phyloP scores from a whole-genome alignment of 1,139 yeast species.

The Hemisphaericaspora lyxosophila region DNA sequence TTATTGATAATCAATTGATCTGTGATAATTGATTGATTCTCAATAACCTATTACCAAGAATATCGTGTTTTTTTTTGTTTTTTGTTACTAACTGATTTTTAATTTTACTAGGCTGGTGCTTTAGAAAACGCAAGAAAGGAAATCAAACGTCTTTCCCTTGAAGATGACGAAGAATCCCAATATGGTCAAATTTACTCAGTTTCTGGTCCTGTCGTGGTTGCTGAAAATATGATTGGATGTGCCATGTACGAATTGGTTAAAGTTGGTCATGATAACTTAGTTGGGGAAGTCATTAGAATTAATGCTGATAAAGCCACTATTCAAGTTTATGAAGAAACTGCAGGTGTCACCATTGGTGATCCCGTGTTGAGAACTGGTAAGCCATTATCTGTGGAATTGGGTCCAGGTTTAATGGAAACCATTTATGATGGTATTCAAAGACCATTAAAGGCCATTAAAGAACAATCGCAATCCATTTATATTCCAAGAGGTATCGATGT shows the following conservation, averaged over 20 bases:
- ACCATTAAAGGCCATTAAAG: conserved; percentile 90
- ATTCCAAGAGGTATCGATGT: conserved; percentile 99
- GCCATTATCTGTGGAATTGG: conserved; percentile 95
- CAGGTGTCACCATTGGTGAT: conserved; percentile 98
- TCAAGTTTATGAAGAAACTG: conserved; percentile 98
- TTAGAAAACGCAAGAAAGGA: conserved; percentile 96
- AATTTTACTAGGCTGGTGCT: conserved; percentile 75
- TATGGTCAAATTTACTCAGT: conserved; percentile 91
- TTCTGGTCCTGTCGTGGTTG: conserved; percentile 96
- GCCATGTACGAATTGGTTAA: conserved; percentile 98
- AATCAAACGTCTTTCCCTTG: conserved; percentile 79
- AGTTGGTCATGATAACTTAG: conserved; percentile 95
- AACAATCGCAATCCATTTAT: conserved; percentile 83
- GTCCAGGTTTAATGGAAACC: conserved; percentile 99
- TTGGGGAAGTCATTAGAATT: conserved; percentile 97
- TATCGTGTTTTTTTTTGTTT: too few relatives aligned
- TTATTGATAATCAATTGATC: too few relatives aligned
- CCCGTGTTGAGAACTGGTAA: conserved; percentile 97
- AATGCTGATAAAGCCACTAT: conserved; percentile 96
- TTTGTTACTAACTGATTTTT: conserved; percentile 2
- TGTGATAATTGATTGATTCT: too few relatives aligned
- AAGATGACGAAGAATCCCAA: conserved; percentile 72
- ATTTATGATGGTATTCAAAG: conserved; percentile 99
- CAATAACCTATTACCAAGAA: too few relatives aligned
- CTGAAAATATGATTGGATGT: conserved; percentile 98